Evolutionary conservation across 805 yeast species (phyloP).

Genomic region (Phaffomyces antillensis): DNA sequence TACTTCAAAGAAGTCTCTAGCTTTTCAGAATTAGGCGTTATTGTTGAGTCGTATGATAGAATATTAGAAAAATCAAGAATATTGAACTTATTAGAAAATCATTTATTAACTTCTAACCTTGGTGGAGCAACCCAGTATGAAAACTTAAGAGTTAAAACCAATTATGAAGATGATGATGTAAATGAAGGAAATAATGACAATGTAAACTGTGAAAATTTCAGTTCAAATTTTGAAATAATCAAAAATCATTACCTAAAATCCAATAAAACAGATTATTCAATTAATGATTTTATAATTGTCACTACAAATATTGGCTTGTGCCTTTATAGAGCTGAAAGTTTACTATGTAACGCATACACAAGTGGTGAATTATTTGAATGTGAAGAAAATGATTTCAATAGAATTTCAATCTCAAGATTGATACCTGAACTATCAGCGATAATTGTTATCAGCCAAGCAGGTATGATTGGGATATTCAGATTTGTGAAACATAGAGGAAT

Average conservation of each 20-base stretch:
- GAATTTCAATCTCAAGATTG: conserved; percentile 25
- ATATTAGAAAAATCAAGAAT: conserved; percentile 36
- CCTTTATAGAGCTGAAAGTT: conserved; percentile 28
- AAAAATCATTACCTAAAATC: background rate
- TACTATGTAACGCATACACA: conserved; percentile 43
- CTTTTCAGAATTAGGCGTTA: conserved; percentile 4
- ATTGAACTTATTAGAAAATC: conserved; percentile 34
- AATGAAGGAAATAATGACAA: conserved; percentile 16
- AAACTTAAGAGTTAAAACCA: conserved; percentile 21
- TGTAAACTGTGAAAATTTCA: conserved; percentile 15
- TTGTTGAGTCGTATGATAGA: conserved; percentile 1
- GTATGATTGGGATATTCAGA: conserved; percentile 35
- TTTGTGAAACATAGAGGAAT: conserved; percentile 36
- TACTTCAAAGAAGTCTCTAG: background rate
- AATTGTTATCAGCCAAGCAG: conserved; percentile 36
- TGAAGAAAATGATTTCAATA: conserved; percentile 13
- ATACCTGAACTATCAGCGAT: conserved; percentile 36
- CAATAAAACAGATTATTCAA: background rate
- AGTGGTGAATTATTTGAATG: conserved; percentile 30
- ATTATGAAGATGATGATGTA: background rate
- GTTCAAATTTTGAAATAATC: conserved; percentile 25
- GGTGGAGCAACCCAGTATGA: conserved; percentile 32
- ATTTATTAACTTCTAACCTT: conserved; percentile 31
- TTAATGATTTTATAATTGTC: background rate
- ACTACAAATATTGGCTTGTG: background rate